Evolutionary conservation across 1,284 basidiomycete genomes (phyloP).

Genomic region (Porodaedalea pini): DNA sequence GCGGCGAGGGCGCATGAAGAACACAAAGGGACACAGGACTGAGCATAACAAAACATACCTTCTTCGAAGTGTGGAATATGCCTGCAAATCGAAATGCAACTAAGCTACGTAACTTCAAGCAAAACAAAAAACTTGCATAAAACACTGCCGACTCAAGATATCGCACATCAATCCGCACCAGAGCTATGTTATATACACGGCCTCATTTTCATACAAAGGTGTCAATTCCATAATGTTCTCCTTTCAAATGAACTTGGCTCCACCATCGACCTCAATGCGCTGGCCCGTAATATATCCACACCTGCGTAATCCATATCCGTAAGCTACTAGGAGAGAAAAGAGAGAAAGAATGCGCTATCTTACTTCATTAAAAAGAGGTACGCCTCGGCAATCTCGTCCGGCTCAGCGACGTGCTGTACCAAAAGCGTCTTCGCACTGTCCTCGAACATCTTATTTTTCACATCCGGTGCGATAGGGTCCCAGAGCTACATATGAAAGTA

Average conservation of each 20-base stretch:
- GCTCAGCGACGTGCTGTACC: conserved; percentile 22
- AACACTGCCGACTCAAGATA: too few species aligned
- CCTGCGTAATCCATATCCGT: neutral
- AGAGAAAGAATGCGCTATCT: neutral
- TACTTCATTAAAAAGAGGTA: conserved; percentile 28
- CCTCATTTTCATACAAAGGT: too few species aligned
- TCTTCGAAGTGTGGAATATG: too few species aligned
- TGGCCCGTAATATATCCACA: conserved; percentile 26
- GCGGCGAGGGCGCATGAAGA: too few species aligned
- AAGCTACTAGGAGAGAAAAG: neutral
- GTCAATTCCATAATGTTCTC: neutral
- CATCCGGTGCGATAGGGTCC: conserved; percentile 18
- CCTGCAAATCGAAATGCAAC: too few species aligned
- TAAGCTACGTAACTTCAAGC: too few species aligned
- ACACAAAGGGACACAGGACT: too few species aligned
- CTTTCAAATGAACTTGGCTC: conserved; percentile 8
- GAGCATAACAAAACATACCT: too few species aligned
- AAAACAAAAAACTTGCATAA: too few species aligned
- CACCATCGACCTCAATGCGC: conserved; percentile 24
- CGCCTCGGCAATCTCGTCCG: conserved; percentile 26
- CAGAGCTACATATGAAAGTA: conserved; percentile 20
- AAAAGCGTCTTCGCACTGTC: conserved; percentile 15
- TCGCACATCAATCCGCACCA: neutral
- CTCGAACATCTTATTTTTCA: conserved; percentile 18
- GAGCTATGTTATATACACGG: too few species aligned